Evolutionary conservation across 2,329 filamentous ascomycete species (phyloP), one percentile per base, ranked within the genome.

Genomic region (Teratosphaeria pseudoeucalypti): DNA sequence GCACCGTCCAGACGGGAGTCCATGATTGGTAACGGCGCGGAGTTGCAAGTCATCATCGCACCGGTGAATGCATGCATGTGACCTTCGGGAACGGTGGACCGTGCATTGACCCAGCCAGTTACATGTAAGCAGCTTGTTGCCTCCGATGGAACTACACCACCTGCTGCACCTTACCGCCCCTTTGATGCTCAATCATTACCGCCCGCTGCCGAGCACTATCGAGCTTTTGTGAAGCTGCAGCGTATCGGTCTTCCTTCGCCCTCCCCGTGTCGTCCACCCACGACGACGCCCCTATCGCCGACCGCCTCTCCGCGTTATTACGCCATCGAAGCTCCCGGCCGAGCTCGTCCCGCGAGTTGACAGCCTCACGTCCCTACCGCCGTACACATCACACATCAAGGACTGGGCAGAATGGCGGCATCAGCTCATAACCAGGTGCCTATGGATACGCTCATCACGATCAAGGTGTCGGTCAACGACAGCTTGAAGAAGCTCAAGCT

Each of bases 401-500:
- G 52, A 47, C 12, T 27, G 53, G 29, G 34, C 56, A 58, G 5
- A n/a, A 61, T 61, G 59, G 59, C 59, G 16, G 56, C 57, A 43
- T 52, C 59, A 29, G 34, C 39, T 49, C 53, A 57, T 43, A 58
- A 56, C 29, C 52, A 52, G n/a, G 55, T 62, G 29, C 55, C 61
- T 19, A 57, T 34, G 56, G 88, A 91, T 63, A 90, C 88, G 57
- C 78, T 84, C 65, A 88, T 97, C 75, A 90, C 88, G 65, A 79
- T 96, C 77, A 97, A 97, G 80, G 82, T 95, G 71, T 83, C 84
- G 70, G 85, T 88, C 70, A 85, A 91, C 71, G 89, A 89, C 61
- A 79, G 77, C 69, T 88, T 86, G 69, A 86, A 88, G 70, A 88
- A 91, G 68, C 89, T 95, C 79, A 96, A 95, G 82, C 82, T 97